Base-by-base conservation (phyloP, 2,329 filamentous ascomycete genomes). In the Arthrobotrys musiformis region DNA sequence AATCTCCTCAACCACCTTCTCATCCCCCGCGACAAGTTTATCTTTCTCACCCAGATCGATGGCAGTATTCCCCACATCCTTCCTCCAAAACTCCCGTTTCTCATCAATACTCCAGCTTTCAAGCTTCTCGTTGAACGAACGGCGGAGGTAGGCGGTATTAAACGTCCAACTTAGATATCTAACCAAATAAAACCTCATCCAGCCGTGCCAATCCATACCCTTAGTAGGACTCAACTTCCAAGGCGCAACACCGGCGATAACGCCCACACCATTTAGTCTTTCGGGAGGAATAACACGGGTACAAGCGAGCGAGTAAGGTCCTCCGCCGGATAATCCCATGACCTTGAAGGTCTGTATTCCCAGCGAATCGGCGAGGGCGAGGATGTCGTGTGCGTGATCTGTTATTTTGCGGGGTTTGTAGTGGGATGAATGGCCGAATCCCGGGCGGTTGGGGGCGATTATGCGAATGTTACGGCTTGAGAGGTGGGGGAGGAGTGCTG, bases 371-470 rank as follows among this genome's bases (percentile, higher is more conserved):
- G 77, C 77, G 9, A 79, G 54, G n/a, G 63, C 58, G 3, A 66
- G 17, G 24, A 79, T 60, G 19, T 79, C 72, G 11, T 50, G 19
- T 1, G 72, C 62, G 15, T 73, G 72, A 54, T 73, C 72, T 46
- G 66, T 54, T 19, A 79, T 37, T 52, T 7, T 76, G 13, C 77
- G 56, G n/a, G n/a, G 19, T 37, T 30, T 13, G 83, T 83, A 82
- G 9, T 81, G 81, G 2, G 84, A 81, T 6, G 84, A 85, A 4
- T 84, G 78, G 9, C 85, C 85, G 37, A 83, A 84, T 8, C 85
- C 85, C 0, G 85, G 85, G 0, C 85, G 82, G 64, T 86, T 85
- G 2, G 83, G 80, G 3, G 83, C 81, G 22, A 86, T 81, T 42
- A 86, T 30, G 7, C 83, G 83, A 17, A 84, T 78, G 6, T 80